Evolutionary conservation across 768 basidiomycete genomes (phyloP).

Genomic region (Phallus indusiatus): DNA sequence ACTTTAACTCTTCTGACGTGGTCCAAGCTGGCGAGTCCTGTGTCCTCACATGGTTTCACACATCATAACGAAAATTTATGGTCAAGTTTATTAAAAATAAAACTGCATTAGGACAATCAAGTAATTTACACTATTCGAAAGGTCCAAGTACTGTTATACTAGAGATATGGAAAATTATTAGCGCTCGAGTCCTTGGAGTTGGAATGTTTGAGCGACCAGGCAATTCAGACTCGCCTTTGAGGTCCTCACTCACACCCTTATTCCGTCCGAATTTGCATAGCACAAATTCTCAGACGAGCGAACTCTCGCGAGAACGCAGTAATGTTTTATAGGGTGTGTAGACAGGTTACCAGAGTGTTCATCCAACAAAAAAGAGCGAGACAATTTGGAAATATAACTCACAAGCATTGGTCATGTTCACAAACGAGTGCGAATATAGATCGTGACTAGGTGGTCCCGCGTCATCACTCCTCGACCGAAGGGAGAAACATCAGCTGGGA

Average conservation of each 20-base stretch:
- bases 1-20: background rate
- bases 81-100: too few relatives aligned
- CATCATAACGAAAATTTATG: too few relatives aligned
- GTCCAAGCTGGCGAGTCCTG: background rate
- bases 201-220: background rate
- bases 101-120: too few relatives aligned
- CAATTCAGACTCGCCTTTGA: conserved; percentile 85
- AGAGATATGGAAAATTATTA: too few relatives aligned
- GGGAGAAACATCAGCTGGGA: conserved; percentile 90
- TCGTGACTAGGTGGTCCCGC: conserved; percentile 88
- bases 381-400: too few relatives aligned
- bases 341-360: conserved; percentile 81
- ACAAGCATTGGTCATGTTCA: too few relatives aligned
- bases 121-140: too few relatives aligned
- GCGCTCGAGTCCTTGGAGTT: too few relatives aligned
- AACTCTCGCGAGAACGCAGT: background rate
- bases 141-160: too few relatives aligned
- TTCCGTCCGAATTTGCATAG: conserved; percentile 21
- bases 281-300: background rate
- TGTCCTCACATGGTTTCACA: too few relatives aligned
- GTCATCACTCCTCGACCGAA: conserved; percentile 81
- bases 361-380: conserved; percentile 27
- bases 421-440: conserved; percentile 34
- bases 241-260: conserved; percentile 62
- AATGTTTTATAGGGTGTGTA: conserved; percentile 44